Evolutionary conservation across 2,329 filamentous ascomycete species (phyloP).

Genomic region (Colletotrichum sp.): DNA sequence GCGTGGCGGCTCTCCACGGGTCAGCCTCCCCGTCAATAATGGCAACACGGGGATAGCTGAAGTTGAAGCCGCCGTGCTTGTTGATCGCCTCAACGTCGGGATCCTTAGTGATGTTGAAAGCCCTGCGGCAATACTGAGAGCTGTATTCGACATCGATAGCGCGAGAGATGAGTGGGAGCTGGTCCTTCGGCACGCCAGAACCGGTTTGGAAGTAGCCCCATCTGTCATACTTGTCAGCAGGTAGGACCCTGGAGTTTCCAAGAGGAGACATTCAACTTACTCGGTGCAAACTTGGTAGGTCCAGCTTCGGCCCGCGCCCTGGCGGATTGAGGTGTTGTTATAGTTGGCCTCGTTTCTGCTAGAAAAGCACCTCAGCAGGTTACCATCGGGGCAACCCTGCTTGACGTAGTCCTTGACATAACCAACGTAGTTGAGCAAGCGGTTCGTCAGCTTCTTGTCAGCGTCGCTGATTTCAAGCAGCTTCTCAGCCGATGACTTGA

Average conservation of each 20-base stretch:
- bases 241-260: background rate
- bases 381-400: conserved; percentile 27
- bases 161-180: conserved; percentile 75
- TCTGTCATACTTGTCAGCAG: conserved; percentile 37
- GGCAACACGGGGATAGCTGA: conserved; percentile 78
- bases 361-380: conserved; percentile 35
- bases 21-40: conserved; percentile 80
- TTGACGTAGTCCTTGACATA: conserved; percentile 37
- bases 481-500: conserved; percentile 38
- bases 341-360: conserved; percentile 22
- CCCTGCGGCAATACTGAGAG: conserved; percentile 65
- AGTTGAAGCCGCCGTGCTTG: conserved; percentile 75
- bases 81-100: conserved; percentile 74
- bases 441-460: conserved; percentile 39
- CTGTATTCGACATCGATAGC: conserved; percentile 68
- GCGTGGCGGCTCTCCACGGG: conserved; percentile 78
- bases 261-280: conserved; percentile 27
- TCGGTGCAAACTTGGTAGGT: conserved; percentile 61
- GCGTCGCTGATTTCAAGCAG: conserved; percentile 45
- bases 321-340: conserved; percentile 26
- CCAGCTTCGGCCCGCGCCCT: conserved; percentile 45
- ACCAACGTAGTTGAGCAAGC: conserved; percentile 59
- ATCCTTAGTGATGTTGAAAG: conserved; percentile 72
- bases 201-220: conserved; percentile 85
- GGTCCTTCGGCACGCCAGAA: conserved; percentile 66